A percentile compares a stretch with the other conserved stretches of the same genome.
These are phyloP conservation scores for Neurospora cerealis DNA, from an alignment of 495 filamentous ascomycete species.

Conservation along the genomic window DNA sequence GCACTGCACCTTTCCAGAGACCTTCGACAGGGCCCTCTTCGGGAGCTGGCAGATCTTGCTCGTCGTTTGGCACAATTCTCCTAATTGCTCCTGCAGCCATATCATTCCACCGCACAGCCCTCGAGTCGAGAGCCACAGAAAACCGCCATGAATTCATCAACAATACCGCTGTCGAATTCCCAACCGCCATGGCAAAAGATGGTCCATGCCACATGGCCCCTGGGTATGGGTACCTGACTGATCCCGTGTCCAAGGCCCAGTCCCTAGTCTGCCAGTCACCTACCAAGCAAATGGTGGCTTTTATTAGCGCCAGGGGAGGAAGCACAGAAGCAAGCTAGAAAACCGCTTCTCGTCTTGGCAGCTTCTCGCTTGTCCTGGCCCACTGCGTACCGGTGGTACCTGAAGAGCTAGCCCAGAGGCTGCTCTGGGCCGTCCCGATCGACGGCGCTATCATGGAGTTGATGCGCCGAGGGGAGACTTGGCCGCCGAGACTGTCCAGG, in stretches of 20 bases:
- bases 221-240: background rate
- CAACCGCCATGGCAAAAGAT: background rate
- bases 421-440: background rate
- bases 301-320: background rate
- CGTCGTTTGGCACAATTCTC: slow-evolving; percentile 14
- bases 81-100: slow-evolving; percentile 6
- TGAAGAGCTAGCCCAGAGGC: background rate
- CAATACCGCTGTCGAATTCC: background rate
- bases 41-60: background rate
- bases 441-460: background rate
- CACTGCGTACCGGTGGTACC: background rate
- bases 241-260: background rate
- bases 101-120: background rate
- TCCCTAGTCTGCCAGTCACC: background rate
- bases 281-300: slow-evolving; percentile 7
- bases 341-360: slow-evolving; percentile 18
- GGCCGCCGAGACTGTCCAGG: background rate
- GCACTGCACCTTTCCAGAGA: background rate
- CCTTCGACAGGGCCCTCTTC: background rate
- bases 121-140: background rate
- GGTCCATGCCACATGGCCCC: background rate
- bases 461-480: background rate
- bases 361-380: background rate
- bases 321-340: slow-evolving; percentile 4
- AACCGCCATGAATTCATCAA: background rate